phyloP scores from a whole-genome alignment of 306 rosid genomes.

The Spatholobus suberectus region DNA sequence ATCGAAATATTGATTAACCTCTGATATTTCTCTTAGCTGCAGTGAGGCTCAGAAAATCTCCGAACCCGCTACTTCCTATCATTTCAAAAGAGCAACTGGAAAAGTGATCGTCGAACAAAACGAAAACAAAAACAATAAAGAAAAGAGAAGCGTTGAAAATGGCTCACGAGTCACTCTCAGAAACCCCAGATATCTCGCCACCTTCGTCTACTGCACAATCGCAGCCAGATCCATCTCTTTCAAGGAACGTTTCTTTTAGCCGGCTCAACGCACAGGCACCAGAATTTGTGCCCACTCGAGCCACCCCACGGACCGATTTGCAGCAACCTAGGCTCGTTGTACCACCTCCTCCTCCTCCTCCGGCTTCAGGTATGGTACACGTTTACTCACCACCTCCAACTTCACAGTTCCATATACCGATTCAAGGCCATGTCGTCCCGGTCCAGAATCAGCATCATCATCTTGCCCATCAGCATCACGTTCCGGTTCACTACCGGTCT shows the following conservation, averaged over 20 bases:
- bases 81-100: neutral
- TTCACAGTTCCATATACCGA: conserved; percentile 62
- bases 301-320: conserved; percentile 59
- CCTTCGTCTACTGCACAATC: conserved; percentile 40
- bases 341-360: conserved; percentile 59
- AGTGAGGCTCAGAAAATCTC: neutral
- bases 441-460: conserved; percentile 59
- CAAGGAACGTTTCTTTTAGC: conserved; percentile 69
- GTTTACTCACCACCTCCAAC: conserved; percentile 61
- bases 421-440: conserved; percentile 59
- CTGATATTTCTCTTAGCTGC: neutral
- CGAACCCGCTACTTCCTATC: conserved; percentile 12
- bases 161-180: conserved; percentile 61
- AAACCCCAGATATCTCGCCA: conserved; percentile 43
- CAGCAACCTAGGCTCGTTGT: conserved; percentile 51
- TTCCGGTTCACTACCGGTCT: conserved; percentile 63
- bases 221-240: conserved; percentile 60
- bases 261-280: conserved; percentile 95
- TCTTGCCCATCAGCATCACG: conserved; percentile 54
- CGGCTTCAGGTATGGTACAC: conserved; percentile 52
- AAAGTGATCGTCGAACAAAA: conserved; percentile 22
- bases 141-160: conserved; percentile 28
- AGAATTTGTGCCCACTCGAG: conserved; percentile 76
- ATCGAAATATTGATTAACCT: neutral
- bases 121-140: neutral